phyloP scores from a whole-genome alignment of 1,139 yeast genomes.

The Schizosaccharomyces versatilis region DNA sequence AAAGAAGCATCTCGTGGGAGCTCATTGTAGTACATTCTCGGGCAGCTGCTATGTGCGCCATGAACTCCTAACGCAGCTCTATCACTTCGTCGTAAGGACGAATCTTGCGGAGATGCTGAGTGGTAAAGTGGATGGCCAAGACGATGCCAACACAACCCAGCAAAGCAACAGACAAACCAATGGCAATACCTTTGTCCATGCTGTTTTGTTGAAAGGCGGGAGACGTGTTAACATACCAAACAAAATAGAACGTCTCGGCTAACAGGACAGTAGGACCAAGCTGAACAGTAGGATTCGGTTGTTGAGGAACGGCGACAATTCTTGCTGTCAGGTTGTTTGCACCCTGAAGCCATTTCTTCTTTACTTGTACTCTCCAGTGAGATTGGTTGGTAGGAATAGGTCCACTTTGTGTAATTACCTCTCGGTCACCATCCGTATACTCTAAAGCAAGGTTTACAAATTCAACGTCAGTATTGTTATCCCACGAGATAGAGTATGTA shows the following conservation, averaged over 20 bases:
- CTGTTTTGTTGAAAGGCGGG: background rate
- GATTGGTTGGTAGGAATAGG: slow-evolving; percentile 1
- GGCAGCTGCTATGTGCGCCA: no score
- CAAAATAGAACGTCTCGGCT: background rate
- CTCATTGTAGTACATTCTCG: no score
- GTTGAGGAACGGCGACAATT: background rate
- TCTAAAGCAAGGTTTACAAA: background rate
- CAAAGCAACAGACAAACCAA: background rate
- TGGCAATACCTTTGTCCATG: background rate
- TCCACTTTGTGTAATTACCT: background rate
- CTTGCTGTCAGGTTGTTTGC: background rate
- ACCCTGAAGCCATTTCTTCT: background rate
- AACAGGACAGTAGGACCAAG: background rate
- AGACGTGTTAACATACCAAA: background rate
- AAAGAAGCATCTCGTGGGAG: no score
- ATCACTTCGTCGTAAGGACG: background rate
- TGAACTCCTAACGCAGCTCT: background rate
- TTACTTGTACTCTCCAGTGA: background rate
- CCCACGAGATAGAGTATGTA: background rate
- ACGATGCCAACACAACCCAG: background rate
- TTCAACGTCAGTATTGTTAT: background rate
- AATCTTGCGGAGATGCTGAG: background rate
- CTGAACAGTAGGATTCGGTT: background rate
- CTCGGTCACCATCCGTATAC: background rate
- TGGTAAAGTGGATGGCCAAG: background rate